A percentile compares a stretch with the other conserved stretches of the same genome.
phyloP scores from a whole-genome alignment of 2,329 filamentous ascomycete genomes.

The Fusarium oligoseptatum region DNA sequence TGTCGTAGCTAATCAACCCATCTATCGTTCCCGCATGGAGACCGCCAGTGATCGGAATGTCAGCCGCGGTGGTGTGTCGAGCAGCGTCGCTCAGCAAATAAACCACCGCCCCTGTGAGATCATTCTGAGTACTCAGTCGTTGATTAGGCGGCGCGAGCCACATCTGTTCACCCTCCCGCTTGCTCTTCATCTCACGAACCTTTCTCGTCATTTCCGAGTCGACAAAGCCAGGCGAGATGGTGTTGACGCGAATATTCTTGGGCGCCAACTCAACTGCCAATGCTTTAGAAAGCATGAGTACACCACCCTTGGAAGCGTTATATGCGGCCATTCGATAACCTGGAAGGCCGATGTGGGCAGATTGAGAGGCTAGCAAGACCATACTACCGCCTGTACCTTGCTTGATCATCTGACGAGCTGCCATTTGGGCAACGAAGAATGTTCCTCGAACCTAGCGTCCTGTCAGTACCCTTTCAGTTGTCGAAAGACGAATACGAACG shows the following conservation, averaged over 20 bases:
- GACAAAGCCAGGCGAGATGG: slow-evolving; percentile 55
- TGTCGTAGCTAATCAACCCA: slow-evolving; percentile 52
- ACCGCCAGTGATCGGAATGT: slow-evolving; percentile 61
- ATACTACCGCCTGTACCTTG: slow-evolving; percentile 56
- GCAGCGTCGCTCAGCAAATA: slow-evolving; percentile 61
- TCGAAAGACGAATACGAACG: slow-evolving; percentile 42
- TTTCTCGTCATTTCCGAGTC: slow-evolving; percentile 53
- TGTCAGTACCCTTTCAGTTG: neutral
- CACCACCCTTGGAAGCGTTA: slow-evolving; percentile 58
- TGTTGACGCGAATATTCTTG: slow-evolving; percentile 54
- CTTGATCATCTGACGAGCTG: slow-evolving; percentile 55
- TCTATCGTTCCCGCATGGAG: slow-evolving; percentile 56
- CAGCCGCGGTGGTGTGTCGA: slow-evolving; percentile 57
- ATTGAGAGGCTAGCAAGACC: slow-evolving; percentile 47
- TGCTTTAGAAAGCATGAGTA: slow-evolving; percentile 56
- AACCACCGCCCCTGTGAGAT: slow-evolving; percentile 57
- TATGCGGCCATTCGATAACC: slow-evolving; percentile 54
- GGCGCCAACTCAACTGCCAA: slow-evolving; percentile 55
- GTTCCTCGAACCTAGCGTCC: slow-evolving; percentile 54
- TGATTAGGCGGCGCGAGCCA: slow-evolving; percentile 55
- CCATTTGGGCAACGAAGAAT: slow-evolving; percentile 57
- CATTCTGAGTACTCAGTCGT: slow-evolving; percentile 56
- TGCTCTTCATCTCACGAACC: slow-evolving; percentile 50
- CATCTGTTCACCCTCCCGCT: slow-evolving; percentile 53
- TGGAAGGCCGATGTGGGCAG: slow-evolving; percentile 40